Percentiles rank a stretch among this genome's conserved stretches.
Conservation (phyloP, 2,329 filamentous ascomycete species). For the Penicillium sp. region DNA sequence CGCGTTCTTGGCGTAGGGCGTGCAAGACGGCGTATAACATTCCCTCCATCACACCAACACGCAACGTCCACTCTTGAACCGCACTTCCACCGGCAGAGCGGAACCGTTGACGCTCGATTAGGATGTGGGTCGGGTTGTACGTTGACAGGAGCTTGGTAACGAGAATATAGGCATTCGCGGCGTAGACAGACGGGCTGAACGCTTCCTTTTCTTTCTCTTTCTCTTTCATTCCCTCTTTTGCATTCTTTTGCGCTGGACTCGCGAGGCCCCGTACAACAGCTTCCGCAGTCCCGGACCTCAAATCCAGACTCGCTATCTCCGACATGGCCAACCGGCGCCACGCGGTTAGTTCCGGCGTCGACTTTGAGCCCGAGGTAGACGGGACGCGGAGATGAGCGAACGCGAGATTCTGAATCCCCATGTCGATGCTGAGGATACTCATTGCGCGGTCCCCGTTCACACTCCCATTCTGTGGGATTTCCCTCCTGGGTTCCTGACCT, state of each 20-base stretch:
- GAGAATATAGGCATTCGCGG: conserved; percentile 56
- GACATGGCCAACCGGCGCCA: conserved; percentile 45
- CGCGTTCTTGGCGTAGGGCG: conserved; percentile 50
- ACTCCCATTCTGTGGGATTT: background rate
- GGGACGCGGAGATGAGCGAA: conserved; percentile 61
- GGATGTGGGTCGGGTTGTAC: conserved; percentile 63
- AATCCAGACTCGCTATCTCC: conserved; percentile 16
- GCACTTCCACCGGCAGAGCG: conserved; percentile 63
- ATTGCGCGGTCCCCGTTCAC: conserved; percentile 14
- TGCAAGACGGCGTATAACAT: conserved; percentile 73
- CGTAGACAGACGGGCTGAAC: conserved; percentile 56
- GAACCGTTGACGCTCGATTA: conserved; percentile 67
- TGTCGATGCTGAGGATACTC: conserved; percentile 74
- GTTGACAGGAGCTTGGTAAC: conserved; percentile 49
- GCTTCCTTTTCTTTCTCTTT: conserved; percentile 20
- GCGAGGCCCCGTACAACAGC: background rate
- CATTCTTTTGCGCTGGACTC: background rate
- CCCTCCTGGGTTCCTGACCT: background rate
- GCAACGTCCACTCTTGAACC: conserved; percentile 77
- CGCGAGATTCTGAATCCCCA: conserved; percentile 79
- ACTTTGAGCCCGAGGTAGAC: background rate
- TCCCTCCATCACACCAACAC: conserved; percentile 77
- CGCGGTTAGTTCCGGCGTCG: conserved; percentile 29
- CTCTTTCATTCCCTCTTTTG: background rate
- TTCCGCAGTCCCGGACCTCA: background rate